Percentiles rank a stretch among this genome's conserved stretches.
Evolutionary conservation across 1,284 basidiomycete species (phyloP).

Genomic region (Golubevia sp.): DNA sequence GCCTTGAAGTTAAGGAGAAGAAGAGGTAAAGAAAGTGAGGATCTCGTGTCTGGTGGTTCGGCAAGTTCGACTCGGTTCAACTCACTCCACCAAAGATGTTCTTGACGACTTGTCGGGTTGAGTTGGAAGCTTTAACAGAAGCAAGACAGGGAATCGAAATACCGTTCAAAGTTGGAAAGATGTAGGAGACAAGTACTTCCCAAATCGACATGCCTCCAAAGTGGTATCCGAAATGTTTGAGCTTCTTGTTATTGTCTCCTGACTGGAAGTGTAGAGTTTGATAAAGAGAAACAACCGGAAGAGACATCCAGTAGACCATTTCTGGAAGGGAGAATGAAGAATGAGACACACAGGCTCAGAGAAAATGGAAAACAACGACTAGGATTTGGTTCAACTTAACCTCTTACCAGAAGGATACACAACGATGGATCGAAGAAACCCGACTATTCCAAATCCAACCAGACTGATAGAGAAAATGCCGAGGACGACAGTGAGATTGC

Average conservation of each 20-base stretch:
- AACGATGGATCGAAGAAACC: constrained; percentile 18
- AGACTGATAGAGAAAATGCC: constrained; percentile 72
- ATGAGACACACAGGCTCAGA: background rate
- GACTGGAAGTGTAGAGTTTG: constrained; percentile 49
- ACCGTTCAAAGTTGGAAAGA: constrained; percentile 53
- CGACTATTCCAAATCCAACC: constrained; percentile 71
- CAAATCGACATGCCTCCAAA: constrained; percentile 29
- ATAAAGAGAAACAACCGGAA: constrained; percentile 45
- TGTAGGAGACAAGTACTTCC: constrained; percentile 65
- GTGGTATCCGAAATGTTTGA: constrained; percentile 70
- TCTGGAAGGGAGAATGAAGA: constrained; percentile 2
- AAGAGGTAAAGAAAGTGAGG: no score
- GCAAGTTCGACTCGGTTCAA: constrained; percentile 13
- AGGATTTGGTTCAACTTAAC: no score
- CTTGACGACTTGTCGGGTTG: constrained; percentile 22
- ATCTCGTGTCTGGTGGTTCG: background rate
- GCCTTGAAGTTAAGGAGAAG: background rate
- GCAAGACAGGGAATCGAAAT: constrained; percentile 63
- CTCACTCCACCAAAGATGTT: constrained; percentile 54
- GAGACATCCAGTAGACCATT: constrained; percentile 61
- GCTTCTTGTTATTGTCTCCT: constrained; percentile 65
- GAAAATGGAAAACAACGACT: no score
- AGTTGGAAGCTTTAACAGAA: constrained; percentile 66
- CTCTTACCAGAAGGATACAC: constrained; percentile 20
- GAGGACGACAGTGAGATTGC: constrained; percentile 69